phyloP scores from a whole-genome alignment of 2,329 filamentous ascomycete genomes.

The Emericellopsis cladophorae region DNA sequence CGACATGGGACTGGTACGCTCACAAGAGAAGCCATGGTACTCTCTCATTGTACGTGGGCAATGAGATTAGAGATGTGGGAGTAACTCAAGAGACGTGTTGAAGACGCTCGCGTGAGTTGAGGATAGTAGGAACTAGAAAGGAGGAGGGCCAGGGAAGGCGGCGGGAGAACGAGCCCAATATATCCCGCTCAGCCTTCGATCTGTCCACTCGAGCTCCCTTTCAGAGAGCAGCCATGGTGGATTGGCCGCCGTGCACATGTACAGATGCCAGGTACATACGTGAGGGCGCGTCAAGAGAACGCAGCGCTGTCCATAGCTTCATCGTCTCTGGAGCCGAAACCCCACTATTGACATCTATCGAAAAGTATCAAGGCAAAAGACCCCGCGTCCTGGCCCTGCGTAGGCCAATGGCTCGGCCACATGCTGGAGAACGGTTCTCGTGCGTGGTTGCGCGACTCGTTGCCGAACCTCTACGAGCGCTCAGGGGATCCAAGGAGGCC shows the following conservation, averaged over 20 bases:
- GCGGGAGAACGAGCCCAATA: not conserved
- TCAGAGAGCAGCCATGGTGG: too few relatives aligned
- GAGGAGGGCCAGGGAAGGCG: conserved; percentile 5
- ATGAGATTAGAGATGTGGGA: conserved; percentile 5
- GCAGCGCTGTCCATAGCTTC: too few relatives aligned
- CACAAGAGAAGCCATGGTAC: conserved; percentile 59
- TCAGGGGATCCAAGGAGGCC: too few relatives aligned
- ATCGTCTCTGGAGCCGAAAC: conserved; percentile 3
- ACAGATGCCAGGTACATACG: too few relatives aligned
- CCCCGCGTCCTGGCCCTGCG: not conserved
- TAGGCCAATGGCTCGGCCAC: conserved; percentile 30
- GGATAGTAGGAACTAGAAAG: not conserved
- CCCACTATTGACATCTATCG: not conserved
- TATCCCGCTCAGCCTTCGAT: not conserved
- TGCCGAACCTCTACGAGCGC: not conserved
- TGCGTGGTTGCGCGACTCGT: conserved; percentile 7
- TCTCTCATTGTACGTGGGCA: conserved; percentile 45
- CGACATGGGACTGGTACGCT: not conserved
- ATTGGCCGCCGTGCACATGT: too few relatives aligned
- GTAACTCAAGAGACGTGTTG: conserved; percentile 16
- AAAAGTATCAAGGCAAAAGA: too few relatives aligned
- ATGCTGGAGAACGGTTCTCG: conserved; percentile 14
- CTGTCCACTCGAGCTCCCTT: not conserved
- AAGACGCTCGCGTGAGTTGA: conserved; percentile 10
- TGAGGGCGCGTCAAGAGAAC: too few relatives aligned